Evolutionary conservation across 140 eudicot genomes (phyloP), one percentile per base, ranked within the genome.

Genomic region (Anethum foeniculum): DNA sequence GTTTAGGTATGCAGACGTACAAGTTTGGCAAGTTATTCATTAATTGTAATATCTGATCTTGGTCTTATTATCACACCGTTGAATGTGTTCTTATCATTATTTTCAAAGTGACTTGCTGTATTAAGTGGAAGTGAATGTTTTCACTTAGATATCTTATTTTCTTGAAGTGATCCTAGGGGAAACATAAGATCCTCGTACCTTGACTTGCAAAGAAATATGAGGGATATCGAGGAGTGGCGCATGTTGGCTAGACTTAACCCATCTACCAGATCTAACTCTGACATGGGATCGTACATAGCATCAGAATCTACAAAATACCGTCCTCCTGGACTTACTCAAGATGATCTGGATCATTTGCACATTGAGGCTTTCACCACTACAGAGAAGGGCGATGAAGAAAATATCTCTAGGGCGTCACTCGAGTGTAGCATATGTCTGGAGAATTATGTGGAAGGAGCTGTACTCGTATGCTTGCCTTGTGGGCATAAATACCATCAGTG

Each of bases 381-480:
- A 30, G 80, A 81, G 71, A 84, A 80, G 7, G 39, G 76, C 75
- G 79, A 68, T 2, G 81, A 81, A 44, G 73, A 76, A 21, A 12
- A 11, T 14, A 77, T 2, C 28, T 78, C 88, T 6, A 86, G 72
- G 86, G 83, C 83, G 18, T 79, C 88, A 48, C 77, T 44, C 46
- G 98, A 90, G n/a, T 94, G 97, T 78, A 88, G 96, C 68, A 90
- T 94, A 38, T 94, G 98, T 86, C 88, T 94, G 25, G 98, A 94
- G 80, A 86, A 83, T 83, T 90, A 88, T 65, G 19, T 77, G 41
- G 84, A 86, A 80, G 96, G 97, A 34, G 92, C 87, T 68, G 67
- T 83, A 83, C 85, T 92, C 12, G 68, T 86, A 64, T 74, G 88
- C 18, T 77, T 94, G 78, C 81, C 78, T 67, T 94, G 97, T 71